Evolutionary conservation across 78 protist species (phyloP).

Genomic region (Polysphondylium violaceum): DNA sequence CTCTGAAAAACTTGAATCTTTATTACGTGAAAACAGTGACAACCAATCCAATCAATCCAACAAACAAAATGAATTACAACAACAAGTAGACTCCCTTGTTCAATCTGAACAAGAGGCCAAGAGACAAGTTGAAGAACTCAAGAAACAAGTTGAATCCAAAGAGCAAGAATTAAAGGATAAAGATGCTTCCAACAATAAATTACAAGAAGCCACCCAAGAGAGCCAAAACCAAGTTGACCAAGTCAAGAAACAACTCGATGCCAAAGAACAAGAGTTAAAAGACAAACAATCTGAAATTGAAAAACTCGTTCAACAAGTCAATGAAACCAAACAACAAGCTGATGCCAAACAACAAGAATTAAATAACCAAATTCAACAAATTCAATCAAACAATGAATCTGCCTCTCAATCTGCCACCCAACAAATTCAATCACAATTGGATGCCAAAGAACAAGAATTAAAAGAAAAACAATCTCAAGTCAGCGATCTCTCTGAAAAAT

Average conservation of each 20-base stretch:
- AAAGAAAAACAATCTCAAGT: neutral
- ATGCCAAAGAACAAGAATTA: neutral
- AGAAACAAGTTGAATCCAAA: conserved; percentile 32
- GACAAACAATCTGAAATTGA: neutral
- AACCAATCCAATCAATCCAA: neutral
- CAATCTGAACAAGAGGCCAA: neutral
- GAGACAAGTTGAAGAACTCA: neutral
- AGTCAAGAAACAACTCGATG: conserved; percentile 19
- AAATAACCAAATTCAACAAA: neutral
- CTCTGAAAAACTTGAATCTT: too few species aligned
- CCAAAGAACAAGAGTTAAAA: neutral
- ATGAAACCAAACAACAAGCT: neutral
- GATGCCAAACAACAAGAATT: conserved; percentile 11
- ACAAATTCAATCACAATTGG: conserved; percentile 23
- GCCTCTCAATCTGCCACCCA: neutral
- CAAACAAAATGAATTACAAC: neutral
- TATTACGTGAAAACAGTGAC: too few species aligned
- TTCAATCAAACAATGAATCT: neutral
- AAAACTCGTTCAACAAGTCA: neutral
- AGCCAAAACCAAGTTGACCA: neutral
- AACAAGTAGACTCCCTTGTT: neutral
- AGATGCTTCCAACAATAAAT: neutral
- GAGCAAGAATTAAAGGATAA: neutral
- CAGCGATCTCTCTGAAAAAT: neutral
- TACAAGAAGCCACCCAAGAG: neutral